A percentile compares a stretch with the other conserved stretches of the same genome.
Conservation (phyloP, 805 yeast genomes). For the Ogataea henricii region DNA sequence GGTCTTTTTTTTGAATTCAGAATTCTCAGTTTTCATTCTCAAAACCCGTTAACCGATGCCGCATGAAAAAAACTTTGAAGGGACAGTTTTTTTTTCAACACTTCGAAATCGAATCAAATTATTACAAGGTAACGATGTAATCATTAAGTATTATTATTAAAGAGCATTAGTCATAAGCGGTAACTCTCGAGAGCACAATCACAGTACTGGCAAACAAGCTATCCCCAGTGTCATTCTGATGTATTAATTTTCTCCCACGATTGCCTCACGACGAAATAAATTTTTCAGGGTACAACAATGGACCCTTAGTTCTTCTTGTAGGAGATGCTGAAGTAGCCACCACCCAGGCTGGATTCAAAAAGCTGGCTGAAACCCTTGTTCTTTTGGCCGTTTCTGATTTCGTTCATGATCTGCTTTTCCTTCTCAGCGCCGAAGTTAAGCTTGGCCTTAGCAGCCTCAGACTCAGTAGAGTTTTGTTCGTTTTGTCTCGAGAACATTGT, state of each 20-base stretch:
- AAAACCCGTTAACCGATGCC: background rate
- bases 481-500: conserved; percentile 32
- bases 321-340: conserved; percentile 36
- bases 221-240: background rate
- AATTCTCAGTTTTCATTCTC: background rate
- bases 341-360: conserved; percentile 31
- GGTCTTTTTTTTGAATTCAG: background rate
- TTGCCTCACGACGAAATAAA: conserved; percentile 1
- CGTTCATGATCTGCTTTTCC: conserved; percentile 42
- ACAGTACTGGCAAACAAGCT: background rate
- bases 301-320: conserved; percentile 26
- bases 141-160: conserved; percentile 4
- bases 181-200: conserved; percentile 1
- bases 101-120: too few species aligned
- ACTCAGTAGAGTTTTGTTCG: conserved; percentile 35
- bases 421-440: conserved; percentile 41
- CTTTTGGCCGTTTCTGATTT: conserved; percentile 34
- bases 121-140: background rate
- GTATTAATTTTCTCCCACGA: background rate
- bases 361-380: conserved; percentile 30
- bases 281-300: background rate
- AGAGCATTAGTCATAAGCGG: conserved; percentile 6
- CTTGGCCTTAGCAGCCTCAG: conserved; percentile 35
- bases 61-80: conserved; percentile 1
- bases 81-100: too few species aligned